A percentile compares a stretch with the other conserved stretches of the same genome.
Conservation (phyloP, 345 rosid species). For the Acer campestre region DNA sequence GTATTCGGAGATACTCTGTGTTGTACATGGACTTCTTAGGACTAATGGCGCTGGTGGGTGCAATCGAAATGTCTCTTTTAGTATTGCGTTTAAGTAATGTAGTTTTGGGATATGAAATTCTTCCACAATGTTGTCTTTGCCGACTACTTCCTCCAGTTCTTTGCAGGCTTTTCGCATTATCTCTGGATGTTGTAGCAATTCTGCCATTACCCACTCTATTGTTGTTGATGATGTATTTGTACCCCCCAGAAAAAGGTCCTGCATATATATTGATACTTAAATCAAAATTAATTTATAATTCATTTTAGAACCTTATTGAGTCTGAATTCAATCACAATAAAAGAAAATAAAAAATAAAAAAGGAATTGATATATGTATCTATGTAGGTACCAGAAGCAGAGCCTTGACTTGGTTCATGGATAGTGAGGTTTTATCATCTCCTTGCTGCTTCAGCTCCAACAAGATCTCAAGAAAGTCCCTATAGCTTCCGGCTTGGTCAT, state of each 20-base stretch:
- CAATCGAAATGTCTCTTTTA: conserved; percentile 16
- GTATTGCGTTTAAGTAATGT: conserved; percentile 6
- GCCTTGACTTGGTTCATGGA: conserved; percentile 16
- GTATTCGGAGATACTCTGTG: conserved; percentile 9
- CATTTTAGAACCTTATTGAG: not conserved
- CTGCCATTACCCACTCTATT: conserved; percentile 28
- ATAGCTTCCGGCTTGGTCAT: not conserved
- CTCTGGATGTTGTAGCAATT: conserved; percentile 17
- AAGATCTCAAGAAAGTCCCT: conserved; percentile 37
- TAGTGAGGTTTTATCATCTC: not conserved
- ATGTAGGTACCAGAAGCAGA: conserved; percentile 10
- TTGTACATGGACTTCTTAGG: conserved; percentile 1
- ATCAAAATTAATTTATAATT: too few relatives aligned
- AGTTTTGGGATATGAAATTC: conserved; percentile 18
- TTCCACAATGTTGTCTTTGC: conserved; percentile 22
- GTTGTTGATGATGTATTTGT: conserved; percentile 15
- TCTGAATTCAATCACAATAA: not conserved
- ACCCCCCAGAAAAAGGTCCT: not conserved
- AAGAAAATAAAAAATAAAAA: not conserved
- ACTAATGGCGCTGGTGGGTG: conserved; percentile 20
- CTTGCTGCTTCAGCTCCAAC: conserved; percentile 24
- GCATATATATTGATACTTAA: too few relatives aligned
- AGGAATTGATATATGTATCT: too few relatives aligned
- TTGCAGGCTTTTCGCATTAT: not conserved
- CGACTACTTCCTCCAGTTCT: conserved; percentile 21